Percentiles rank a stretch among this genome's conserved stretches.
phyloP scores from a whole-genome alignment of 179 eudicot genomes.

The Silene vulgaris region DNA sequence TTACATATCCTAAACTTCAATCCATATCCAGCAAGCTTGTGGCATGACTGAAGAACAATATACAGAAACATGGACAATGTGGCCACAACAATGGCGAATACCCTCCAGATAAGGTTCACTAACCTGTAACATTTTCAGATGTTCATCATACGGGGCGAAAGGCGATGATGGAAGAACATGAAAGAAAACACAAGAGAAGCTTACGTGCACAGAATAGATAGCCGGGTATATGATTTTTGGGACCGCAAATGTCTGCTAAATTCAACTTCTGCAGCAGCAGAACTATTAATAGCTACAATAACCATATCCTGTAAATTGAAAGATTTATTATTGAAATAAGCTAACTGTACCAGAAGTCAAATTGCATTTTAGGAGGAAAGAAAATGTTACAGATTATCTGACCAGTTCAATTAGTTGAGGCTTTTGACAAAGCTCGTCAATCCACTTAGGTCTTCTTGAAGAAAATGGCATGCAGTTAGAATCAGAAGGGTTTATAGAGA shows the following conservation, averaged over 20 bases:
- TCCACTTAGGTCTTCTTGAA: slow-evolving; percentile 66
- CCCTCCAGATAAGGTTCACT: slow-evolving; percentile 37
- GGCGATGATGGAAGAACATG: slow-evolving; percentile 6
- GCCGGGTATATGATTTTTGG: slow-evolving; percentile 25
- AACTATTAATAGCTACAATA: slow-evolving; percentile 66
- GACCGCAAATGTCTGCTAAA: slow-evolving; percentile 36
- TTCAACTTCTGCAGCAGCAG: slow-evolving; percentile 50
- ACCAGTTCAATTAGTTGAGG: slow-evolving; percentile 63
- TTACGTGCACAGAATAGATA: slow-evolving; percentile 44
- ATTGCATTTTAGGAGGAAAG: background rate
- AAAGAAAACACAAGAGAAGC: slow-evolving; percentile 20
- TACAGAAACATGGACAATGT: slow-evolving; percentile 58
- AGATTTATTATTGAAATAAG: slow-evolving; percentile 12
- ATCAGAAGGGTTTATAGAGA: slow-evolving; percentile 37
- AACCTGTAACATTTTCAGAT: slow-evolving; percentile 44
- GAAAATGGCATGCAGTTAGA: slow-evolving; percentile 31
- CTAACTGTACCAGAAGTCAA: background rate
- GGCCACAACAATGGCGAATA: slow-evolving; percentile 56
- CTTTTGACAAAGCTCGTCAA: slow-evolving; percentile 54
- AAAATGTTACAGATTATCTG: slow-evolving; percentile 19
- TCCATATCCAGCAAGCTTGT: slow-evolving; percentile 36
- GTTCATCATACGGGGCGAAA: slow-evolving; percentile 18
- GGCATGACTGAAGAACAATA: slow-evolving; percentile 50
- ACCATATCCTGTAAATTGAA: slow-evolving; percentile 51
- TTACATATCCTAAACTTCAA: slow-evolving; percentile 34